Base-by-base conservation (phyloP, 495 filamentous ascomycete genomes). In the Xylaria grammica region DNA sequence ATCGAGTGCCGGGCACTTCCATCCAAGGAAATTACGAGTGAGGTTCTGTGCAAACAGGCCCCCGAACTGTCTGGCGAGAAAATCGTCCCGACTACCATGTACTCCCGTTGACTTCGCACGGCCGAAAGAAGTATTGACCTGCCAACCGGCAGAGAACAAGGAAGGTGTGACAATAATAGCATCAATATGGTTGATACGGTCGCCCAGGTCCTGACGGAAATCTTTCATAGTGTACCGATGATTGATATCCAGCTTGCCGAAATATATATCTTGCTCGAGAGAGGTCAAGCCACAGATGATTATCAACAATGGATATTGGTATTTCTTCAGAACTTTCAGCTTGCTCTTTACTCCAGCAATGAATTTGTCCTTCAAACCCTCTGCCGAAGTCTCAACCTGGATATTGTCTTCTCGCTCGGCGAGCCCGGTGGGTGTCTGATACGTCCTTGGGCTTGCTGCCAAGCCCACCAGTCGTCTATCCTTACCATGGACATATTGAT, bases 181-280 rank as follows among this genome's bases (percentile, higher is more conserved):
- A 0, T 69, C 42, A 4, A 71, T 55, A 56, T 74, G 60, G 4
- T 67, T 59, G 6, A 70, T 62, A 50, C 71, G 56, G 3, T 67
- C 55, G 2, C 66, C 69, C 20, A 75, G 67, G 8, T 69, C 29
- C 2, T 72, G 34, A 8, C 75, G 74, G 0, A 73, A 69, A 20
- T 61, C 19, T 0, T 53, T 46, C 27, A 64, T 67, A 1, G 56
- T 74, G 20, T 74, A 68, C 2, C 54, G 29, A 8, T 60, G 5
- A 7, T 27, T 9, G 4, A 20, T 4, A 24, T 59, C 56, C 19
- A 50, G 53, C 10, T 69, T 40, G 1, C 67, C 66, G 19, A 77
- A 71, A 55, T 73, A 76, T 40, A 80, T 68, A 19, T 77, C 74
- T n/a, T 75, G 73, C 55, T 80, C 75, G 0, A 72, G 49, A 10